phyloP scores from a whole-genome alignment of 805 yeast genomes.

The Pichia manshurica region DNA sequence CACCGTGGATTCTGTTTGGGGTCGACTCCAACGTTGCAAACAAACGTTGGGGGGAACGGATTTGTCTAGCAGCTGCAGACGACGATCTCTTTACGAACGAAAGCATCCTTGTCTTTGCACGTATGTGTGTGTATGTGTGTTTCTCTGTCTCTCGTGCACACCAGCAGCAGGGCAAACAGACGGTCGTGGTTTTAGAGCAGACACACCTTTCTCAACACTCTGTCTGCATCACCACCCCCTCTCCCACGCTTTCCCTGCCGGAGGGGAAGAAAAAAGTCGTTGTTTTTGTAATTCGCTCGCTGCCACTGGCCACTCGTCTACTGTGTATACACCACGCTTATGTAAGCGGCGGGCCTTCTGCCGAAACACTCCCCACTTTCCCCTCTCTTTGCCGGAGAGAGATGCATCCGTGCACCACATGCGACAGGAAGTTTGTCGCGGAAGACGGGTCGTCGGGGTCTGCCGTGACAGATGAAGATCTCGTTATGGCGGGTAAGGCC shows the following conservation, averaged over 20 bases:
- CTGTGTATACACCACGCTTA: no score
- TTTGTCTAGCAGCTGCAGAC: conserved; percentile 1
- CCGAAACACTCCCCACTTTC: neutral
- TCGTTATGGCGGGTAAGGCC: no score
- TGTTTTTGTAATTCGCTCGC: conserved; percentile 6
- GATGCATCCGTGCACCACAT: conserved; percentile 9
- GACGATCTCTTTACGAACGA: conserved; percentile 4
- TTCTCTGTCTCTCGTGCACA: no score
- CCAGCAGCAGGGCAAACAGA: no score
- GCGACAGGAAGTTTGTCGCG: neutral
- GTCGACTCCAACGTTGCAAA: conserved; percentile 43
- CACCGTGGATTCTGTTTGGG: conserved; percentile 59
- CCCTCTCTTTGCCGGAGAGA: no score
- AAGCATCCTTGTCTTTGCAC: conserved; percentile 12
- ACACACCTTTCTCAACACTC: no score
- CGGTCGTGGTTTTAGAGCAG: no score
- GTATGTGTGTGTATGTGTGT: neutral
- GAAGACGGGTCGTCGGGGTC: no score
- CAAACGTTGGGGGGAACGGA: conserved; percentile 13
- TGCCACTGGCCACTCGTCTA: conserved; percentile 2
- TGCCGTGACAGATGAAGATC: no score
- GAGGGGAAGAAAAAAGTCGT: neutral
- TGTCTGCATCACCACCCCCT: neutral
- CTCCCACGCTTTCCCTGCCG: neutral
- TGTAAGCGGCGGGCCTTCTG: neutral